Evolutionary conservation across 176 grass and related monocot species (phyloP).

Genomic region (Rhipidocladum racemiflorum): DNA sequence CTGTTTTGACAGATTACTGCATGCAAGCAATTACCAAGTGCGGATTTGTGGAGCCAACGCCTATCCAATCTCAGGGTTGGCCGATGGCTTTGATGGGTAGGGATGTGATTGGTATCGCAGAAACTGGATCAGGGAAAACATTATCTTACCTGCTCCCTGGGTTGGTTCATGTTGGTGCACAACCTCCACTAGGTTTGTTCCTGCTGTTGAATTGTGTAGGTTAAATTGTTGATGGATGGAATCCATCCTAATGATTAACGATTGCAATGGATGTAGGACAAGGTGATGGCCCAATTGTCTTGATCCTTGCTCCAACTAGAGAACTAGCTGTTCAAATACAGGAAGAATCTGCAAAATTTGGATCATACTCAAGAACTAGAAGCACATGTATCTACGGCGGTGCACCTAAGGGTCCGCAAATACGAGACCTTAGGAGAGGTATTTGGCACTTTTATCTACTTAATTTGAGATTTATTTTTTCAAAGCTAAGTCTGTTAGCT

Average conservation of each 20-base stretch:
- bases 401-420: conserved; percentile 91
- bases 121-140: conserved; percentile 97
- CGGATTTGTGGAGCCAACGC: conserved; percentile 81
- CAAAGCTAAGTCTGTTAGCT: background rate
- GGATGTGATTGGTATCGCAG: conserved; percentile 91
- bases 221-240: background rate
- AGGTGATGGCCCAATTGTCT: conserved; percentile 83
- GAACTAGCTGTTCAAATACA: conserved; percentile 97
- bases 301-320: conserved; percentile 94
- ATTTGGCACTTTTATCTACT: background rate
- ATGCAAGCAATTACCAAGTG: conserved; percentile 70
- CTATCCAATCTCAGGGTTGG: conserved; percentile 97
- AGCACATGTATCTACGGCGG: conserved; percentile 91
- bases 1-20: conserved; percentile 57
- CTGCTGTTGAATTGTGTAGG: background rate
- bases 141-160: conserved; percentile 78
- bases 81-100: conserved; percentile 97
- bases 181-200: conserved; percentile 80
- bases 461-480: background rate
- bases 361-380: conserved; percentile 67
- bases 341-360: conserved; percentile 86
- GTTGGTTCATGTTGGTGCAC: conserved; percentile 86
- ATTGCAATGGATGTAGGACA: conserved; percentile 45
- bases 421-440: conserved; percentile 92
- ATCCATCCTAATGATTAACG: background rate